These are phyloP conservation scores for Leishmania aethiopica DNA, from an alignment of 208 protist species.

Conservation along the genomic window DNA sequence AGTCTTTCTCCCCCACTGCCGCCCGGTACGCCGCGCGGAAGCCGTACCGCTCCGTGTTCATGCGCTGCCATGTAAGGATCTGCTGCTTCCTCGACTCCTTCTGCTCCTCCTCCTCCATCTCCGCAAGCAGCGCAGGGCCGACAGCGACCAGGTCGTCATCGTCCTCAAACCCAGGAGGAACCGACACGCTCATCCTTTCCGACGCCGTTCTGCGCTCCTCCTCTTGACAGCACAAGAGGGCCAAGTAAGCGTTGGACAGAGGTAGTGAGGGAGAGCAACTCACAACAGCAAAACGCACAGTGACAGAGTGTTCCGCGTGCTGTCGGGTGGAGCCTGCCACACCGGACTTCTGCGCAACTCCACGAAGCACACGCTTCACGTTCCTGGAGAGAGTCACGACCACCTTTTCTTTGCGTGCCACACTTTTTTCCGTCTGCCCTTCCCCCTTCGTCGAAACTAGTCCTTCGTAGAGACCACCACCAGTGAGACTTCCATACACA, in stretches of 20 bases:
- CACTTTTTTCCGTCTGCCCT: background rate
- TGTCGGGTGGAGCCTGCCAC: background rate
- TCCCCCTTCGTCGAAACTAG: background rate
- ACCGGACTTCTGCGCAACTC: background rate
- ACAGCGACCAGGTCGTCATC: slow-evolving; percentile 23
- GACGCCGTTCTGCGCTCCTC: background rate
- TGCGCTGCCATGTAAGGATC: slow-evolving; percentile 67
- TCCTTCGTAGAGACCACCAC: background rate
- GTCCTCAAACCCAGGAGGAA: slow-evolving; percentile 38
- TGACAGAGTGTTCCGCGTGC: background rate
- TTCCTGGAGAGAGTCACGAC: background rate
- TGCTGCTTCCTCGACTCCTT: slow-evolving; percentile 38
- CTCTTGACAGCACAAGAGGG: background rate
- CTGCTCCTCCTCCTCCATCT: slow-evolving; percentile 50
- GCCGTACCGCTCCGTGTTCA: slow-evolving; percentile 74
- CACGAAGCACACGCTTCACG: background rate
- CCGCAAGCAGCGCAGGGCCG: slow-evolving; percentile 30
- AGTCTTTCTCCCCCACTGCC: slow-evolving; percentile 70
- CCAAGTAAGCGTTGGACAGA: background rate
- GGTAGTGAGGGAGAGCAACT: background rate
- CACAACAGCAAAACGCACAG: background rate
- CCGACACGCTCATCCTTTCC: slow-evolving; percentile 6
- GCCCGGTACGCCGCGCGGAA: slow-evolving; percentile 71
- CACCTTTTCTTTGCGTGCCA: background rate
- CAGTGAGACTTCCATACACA: background rate